These are phyloP conservation scores for Endoconidiophora laricicola DNA, from an alignment of 2,329 filamentous ascomycete genomes.

Conservation along the genomic window DNA sequence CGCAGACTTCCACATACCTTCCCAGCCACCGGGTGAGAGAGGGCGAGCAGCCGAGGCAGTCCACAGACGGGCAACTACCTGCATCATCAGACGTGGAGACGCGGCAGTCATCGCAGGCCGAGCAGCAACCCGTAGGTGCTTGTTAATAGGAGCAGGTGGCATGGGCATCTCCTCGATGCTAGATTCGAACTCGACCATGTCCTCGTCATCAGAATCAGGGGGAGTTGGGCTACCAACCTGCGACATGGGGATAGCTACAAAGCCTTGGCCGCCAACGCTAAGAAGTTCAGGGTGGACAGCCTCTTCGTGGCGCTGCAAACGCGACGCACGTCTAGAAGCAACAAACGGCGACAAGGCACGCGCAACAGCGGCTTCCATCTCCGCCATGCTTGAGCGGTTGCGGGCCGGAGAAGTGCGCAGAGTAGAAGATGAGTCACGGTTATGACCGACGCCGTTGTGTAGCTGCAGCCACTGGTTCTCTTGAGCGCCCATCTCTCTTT, in stretches of 20 bases:
- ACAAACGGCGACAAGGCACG: constrained; percentile 2
- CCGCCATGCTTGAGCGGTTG: background rate
- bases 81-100: constrained; percentile 12
- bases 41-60: constrained; percentile 11
- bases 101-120: background rate
- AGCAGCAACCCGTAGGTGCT: background rate
- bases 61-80: constrained; percentile 9
- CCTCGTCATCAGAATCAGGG: constrained; percentile 29
- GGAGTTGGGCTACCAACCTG: constrained; percentile 36
- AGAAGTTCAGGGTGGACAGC: constrained; percentile 8
- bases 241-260: constrained; percentile 14
- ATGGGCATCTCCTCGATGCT: background rate
- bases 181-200: constrained; percentile 19
- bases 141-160: too few species aligned
- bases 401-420: constrained; percentile 20
- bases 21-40: constrained; percentile 8
- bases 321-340: constrained; percentile 3
- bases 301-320: constrained; percentile 4
- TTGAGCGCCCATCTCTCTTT: constrained; percentile 44
- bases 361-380: constrained; percentile 1
- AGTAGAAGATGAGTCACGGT: constrained; percentile 34
- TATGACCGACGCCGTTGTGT: constrained; percentile 28
- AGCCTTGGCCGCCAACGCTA: constrained; percentile 3
- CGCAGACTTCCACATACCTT: constrained; percentile 9
- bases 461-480: constrained; percentile 43